Conservation (phyloP, 2,329 filamentous ascomycete species). For the Phyllosticta capitalensis region DNA sequence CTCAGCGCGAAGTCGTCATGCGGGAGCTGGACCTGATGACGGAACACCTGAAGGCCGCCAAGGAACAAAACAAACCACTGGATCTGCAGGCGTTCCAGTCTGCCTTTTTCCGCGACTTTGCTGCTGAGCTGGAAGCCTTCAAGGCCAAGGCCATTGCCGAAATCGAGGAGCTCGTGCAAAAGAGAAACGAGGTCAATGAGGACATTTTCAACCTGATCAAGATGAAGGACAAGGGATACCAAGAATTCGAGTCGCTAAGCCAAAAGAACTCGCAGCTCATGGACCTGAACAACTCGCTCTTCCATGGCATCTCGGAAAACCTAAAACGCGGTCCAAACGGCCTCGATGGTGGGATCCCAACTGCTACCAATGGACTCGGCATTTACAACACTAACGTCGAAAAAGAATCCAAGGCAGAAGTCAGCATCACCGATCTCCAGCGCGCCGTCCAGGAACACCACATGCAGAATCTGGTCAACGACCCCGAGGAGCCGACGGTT, state of each 20-base stretch:
- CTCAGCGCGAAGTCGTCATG: slow-evolving; percentile 91
- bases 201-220: slow-evolving; percentile 75
- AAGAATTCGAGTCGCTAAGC: slow-evolving; percentile 92
- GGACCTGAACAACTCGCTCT: slow-evolving; percentile 87
- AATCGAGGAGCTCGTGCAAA: slow-evolving; percentile 83
- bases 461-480: slow-evolving; percentile 33
- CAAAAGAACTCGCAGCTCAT: slow-evolving; percentile 90
- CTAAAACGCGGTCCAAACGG: slow-evolving; percentile 58
- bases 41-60: slow-evolving; percentile 77
- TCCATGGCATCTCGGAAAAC: slow-evolving; percentile 85
- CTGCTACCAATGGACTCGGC: slow-evolving; percentile 48
- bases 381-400: slow-evolving; percentile 41
- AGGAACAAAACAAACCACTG: slow-evolving; percentile 69
- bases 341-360: slow-evolving; percentile 32
- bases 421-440: slow-evolving; percentile 39
- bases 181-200: slow-evolving; percentile 72
- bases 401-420: slow-evolving; percentile 29
- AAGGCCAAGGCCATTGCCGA: slow-evolving; percentile 68
- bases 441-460: slow-evolving; percentile 21
- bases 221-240: slow-evolving; percentile 83
- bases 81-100: slow-evolving; percentile 64
- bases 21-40: slow-evolving; percentile 83
- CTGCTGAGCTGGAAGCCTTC: slow-evolving; percentile 53
- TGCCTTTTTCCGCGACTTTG: slow-evolving; percentile 53
- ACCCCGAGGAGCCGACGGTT: slow-evolving; percentile 57